Conservation (phyloP, 2,329 filamentous ascomycete species). For the Teratosphaeria pseudoeucalypti region DNA sequence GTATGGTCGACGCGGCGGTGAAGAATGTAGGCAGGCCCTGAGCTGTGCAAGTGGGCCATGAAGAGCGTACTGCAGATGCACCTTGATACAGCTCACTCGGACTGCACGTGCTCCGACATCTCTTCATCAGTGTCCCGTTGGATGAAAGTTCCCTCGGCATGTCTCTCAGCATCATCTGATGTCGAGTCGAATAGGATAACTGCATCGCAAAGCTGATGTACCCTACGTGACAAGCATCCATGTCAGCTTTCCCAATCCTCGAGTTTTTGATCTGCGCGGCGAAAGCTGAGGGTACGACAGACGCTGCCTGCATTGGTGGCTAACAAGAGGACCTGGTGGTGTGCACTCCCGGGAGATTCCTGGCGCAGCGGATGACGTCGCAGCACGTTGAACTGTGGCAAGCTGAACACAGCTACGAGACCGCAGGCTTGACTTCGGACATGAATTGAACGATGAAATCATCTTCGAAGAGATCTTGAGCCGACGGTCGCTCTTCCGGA, state of each 20-base stretch:
- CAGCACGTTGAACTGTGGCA: too few species aligned
- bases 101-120: neutral
- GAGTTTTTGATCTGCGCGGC: too few species aligned
- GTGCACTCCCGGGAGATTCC: too few species aligned
- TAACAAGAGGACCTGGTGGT: too few species aligned
- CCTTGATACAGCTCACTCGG: neutral
- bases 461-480: constrained; percentile 14
- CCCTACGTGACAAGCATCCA: neutral
- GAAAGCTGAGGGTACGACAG: too few species aligned
- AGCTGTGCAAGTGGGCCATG: neutral
- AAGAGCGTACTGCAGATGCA: neutral
- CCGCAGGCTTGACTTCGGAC: neutral
- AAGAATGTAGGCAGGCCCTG: neutral
- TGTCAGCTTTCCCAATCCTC: neutral
- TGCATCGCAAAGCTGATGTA: neutral
- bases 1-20: neutral
- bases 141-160: neutral
- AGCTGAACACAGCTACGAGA: too few species aligned
- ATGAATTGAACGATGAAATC: neutral
- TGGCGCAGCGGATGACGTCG: too few species aligned
- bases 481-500: constrained; percentile 15
- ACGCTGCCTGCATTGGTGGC: too few species aligned
- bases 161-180: neutral
- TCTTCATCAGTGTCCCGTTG: neutral
- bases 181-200: neutral